A percentile compares a stretch with the other conserved stretches of the same genome.
These are phyloP conservation scores for Bimuria novae-zelandiae DNA, from an alignment of 2,329 filamentous ascomycete genomes.

Conservation along the genomic window DNA sequence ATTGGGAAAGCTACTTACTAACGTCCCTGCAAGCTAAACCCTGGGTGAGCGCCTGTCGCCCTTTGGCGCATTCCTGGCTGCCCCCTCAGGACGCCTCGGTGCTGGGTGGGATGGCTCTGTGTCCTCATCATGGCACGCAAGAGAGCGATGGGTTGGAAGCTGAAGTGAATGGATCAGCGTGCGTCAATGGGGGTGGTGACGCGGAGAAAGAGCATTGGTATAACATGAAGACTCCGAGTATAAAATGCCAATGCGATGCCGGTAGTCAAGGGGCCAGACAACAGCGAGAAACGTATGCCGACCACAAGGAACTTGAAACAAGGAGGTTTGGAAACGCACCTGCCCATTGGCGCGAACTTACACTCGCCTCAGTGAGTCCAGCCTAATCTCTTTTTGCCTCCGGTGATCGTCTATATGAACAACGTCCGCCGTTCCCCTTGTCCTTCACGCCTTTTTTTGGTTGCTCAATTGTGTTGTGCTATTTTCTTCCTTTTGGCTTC, in stretches of 20 bases:
- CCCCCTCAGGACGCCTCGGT: slow-evolving; percentile 23
- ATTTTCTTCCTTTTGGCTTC: slow-evolving; percentile 26
- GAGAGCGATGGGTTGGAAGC: slow-evolving; percentile 32
- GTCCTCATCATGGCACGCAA: slow-evolving; percentile 30
- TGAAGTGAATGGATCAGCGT: slow-evolving; percentile 22
- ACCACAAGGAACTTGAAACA: slow-evolving; percentile 45
- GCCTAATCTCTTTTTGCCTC: slow-evolving; percentile 15
- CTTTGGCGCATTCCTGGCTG: slow-evolving; percentile 36
- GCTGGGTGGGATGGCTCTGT: slow-evolving; percentile 29
- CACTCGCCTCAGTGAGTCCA: slow-evolving; percentile 30
- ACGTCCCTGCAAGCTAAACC: slow-evolving; percentile 24
- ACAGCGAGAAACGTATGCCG: slow-evolving; percentile 35
- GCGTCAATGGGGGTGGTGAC: slow-evolving; percentile 23
- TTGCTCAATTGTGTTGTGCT: slow-evolving; percentile 37
- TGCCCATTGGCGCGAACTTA: slow-evolving; percentile 35
- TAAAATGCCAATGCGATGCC: slow-evolving; percentile 36
- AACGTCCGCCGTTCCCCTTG: slow-evolving; percentile 24
- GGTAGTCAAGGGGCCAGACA: slow-evolving; percentile 26
- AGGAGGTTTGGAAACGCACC: slow-evolving; percentile 28
- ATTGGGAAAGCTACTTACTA: slow-evolving; percentile 26
- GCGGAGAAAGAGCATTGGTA: slow-evolving; percentile 27
- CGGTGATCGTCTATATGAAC: slow-evolving; percentile 36
- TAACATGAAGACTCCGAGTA: slow-evolving; percentile 27
- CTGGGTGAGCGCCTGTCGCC: slow-evolving; percentile 25
- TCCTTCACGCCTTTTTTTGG: slow-evolving; percentile 39